Percentiles rank a stretch among this genome's conserved stretches.
Evolutionary conservation across 2,329 filamentous ascomycete species (phyloP).

Genomic region (Chrysosporium keratinophilum): DNA sequence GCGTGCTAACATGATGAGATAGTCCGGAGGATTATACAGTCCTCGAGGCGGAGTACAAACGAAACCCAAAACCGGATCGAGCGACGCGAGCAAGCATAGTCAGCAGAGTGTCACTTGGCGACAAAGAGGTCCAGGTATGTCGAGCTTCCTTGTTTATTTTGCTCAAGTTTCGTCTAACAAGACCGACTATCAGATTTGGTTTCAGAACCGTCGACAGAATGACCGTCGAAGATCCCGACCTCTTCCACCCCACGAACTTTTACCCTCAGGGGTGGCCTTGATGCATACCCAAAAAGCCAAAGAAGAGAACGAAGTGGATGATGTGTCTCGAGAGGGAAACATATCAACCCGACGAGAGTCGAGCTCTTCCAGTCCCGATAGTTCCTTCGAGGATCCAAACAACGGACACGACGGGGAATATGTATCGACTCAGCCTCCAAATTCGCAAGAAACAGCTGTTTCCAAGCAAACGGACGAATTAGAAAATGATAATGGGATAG

Average conservation of each 20-base stretch:
- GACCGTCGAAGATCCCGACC: conserved; percentile 81
- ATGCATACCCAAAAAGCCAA: not conserved
- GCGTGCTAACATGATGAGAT: conserved; percentile 15
- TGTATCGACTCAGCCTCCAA: not conserved
- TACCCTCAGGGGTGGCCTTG: not conserved
- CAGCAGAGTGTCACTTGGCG: conserved; percentile 72
- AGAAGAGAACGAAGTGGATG: not conserved
- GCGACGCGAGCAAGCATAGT: conserved; percentile 74
- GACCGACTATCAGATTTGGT: conserved; percentile 65
- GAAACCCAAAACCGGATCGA: conserved; percentile 87
- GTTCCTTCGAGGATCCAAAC: not conserved
- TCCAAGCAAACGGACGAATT: conserved; percentile 16
- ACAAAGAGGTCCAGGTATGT: conserved; percentile 91
- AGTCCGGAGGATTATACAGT: conserved; percentile 83
- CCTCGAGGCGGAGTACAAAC: conserved; percentile 73
- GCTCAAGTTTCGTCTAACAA: not conserved
- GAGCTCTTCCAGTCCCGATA: not conserved
- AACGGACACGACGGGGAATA: not conserved
- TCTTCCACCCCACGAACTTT: not conserved
- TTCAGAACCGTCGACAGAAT: conserved; percentile 90
- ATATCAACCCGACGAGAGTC: not conserved
- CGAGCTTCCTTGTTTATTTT: not conserved
- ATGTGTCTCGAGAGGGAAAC: not conserved
- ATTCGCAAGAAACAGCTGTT: conserved; percentile 3
- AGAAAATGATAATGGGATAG: conserved; percentile 17